A percentile compares a stretch with the other conserved stretches of the same genome.
Conservation (phyloP, 2,329 filamentous ascomycete species). For the Onygenales sp. region DNA sequence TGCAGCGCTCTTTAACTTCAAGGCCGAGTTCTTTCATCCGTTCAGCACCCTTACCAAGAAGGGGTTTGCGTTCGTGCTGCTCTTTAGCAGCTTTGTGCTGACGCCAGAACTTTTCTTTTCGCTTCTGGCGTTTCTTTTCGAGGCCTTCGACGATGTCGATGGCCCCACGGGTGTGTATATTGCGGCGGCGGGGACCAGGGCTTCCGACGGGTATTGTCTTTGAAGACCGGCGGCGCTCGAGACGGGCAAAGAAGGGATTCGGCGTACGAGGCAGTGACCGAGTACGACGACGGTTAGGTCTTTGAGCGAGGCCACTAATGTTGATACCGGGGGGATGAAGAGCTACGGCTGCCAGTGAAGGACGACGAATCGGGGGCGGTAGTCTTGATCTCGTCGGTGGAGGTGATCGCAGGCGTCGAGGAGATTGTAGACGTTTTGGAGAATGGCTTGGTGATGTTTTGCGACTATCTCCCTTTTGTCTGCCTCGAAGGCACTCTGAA, state of each 20-base stretch:
- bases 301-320: conserved; percentile 46
- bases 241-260: conserved; percentile 52
- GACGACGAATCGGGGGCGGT: conserved; percentile 37
- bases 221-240: conserved; percentile 23
- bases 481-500: conserved; percentile 41
- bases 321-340: conserved; percentile 41
- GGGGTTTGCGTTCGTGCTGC: conserved; percentile 56
- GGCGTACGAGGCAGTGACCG: conserved; percentile 78
- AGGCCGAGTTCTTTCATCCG: conserved; percentile 89
- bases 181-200: conserved; percentile 22
- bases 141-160: conserved; percentile 97
- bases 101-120: conserved; percentile 84
- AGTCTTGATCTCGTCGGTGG: conserved; percentile 49
- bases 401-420: conserved; percentile 60
- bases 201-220: conserved; percentile 22
- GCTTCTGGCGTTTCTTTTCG: conserved; percentile 85
- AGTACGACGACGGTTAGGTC: conserved; percentile 64
- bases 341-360: conserved; percentile 30
- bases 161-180: conserved; percentile 73
- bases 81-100: conserved; percentile 71
- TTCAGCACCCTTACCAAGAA: conserved; percentile 80
- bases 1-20: conserved; percentile 74
- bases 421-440: conserved; percentile 61
- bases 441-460: conserved; percentile 49
- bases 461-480: conserved; percentile 37